phyloP scores from a whole-genome alignment of 75 land plant genomes.

The Cupressus sempervirens region DNA sequence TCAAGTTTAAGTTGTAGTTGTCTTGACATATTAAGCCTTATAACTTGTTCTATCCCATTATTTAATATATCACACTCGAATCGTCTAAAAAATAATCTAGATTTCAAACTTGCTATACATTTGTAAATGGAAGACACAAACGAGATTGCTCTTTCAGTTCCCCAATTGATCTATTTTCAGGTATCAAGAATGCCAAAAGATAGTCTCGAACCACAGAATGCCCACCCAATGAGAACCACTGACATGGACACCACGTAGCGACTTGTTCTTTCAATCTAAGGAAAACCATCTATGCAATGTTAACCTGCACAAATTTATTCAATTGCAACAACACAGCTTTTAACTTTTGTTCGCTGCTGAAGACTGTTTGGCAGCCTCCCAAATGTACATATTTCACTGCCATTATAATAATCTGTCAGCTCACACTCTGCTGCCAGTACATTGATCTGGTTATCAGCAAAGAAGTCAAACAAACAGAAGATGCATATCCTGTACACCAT shows the following conservation, averaged over 20 bases:
- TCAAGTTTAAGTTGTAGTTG: too few species aligned
- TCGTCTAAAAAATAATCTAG: not conserved
- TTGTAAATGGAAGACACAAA: not conserved
- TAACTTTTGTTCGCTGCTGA: not conserved
- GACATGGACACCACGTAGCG: not conserved
- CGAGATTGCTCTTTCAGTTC: not conserved
- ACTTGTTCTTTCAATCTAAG: not conserved
- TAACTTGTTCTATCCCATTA: too few species aligned
- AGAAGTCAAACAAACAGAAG: not conserved
- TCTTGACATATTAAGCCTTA: too few species aligned
- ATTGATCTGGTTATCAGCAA: not conserved
- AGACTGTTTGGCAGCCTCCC: not conserved
- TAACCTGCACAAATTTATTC: not conserved
- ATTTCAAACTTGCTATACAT: not conserved
- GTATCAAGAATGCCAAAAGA: not conserved
- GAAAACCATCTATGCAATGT: not conserved
- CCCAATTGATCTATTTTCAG: not conserved
- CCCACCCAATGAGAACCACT: not conserved
- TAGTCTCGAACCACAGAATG: not conserved
- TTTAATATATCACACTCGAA: too few species aligned
- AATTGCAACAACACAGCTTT: not conserved
- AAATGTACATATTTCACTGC: constrained; percentile 7
- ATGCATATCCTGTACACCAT: not conserved
- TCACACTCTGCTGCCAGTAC: not conserved
- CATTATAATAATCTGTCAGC: not conserved